Percentiles rank a stretch among this genome's conserved stretches.
Conservation (phyloP, 306 rosid species). For the Trichosanthes cucumerina region DNA sequence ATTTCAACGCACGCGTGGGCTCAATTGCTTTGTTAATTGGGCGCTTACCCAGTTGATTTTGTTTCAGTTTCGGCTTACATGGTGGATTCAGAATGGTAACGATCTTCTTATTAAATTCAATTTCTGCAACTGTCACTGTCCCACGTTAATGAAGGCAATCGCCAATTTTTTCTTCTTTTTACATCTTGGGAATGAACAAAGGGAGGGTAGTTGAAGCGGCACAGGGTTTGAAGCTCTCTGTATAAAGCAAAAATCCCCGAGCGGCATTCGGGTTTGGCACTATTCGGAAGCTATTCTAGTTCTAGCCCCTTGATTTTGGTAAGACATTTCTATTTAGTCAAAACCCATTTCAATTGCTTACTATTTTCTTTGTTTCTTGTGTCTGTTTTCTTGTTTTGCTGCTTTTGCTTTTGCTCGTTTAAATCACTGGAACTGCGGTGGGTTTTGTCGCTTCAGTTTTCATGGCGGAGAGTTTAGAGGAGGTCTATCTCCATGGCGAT, state of each 20-base stretch:
- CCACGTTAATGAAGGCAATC: conserved; percentile 1
- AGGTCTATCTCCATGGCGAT: conserved; percentile 72
- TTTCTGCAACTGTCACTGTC: conserved; percentile 2
- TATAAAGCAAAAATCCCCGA: not conserved
- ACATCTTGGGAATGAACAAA: not conserved
- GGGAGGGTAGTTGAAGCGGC: not conserved
- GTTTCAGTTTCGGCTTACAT: not conserved
- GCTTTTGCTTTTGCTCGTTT: not conserved
- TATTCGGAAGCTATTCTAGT: not conserved
- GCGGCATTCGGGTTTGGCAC: not conserved
- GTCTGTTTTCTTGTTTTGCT: not conserved
- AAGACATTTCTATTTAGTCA: not conserved
- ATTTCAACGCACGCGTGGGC: not conserved
- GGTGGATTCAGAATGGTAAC: not conserved
- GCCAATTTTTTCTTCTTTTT: not conserved
- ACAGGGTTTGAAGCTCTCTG: not conserved
- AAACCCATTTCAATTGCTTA: not conserved
- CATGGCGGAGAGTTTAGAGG: conserved; percentile 41
- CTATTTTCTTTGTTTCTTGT: not conserved
- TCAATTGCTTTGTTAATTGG: not conserved
- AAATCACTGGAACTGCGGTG: not conserved
- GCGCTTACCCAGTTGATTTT: not conserved
- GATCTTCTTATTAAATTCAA: not conserved
- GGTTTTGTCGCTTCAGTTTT: not conserved
- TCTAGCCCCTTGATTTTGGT: not conserved